phyloP scores from a whole-genome alignment of 108 stramenopile genomes.

The Skeletonema costatum region DNA sequence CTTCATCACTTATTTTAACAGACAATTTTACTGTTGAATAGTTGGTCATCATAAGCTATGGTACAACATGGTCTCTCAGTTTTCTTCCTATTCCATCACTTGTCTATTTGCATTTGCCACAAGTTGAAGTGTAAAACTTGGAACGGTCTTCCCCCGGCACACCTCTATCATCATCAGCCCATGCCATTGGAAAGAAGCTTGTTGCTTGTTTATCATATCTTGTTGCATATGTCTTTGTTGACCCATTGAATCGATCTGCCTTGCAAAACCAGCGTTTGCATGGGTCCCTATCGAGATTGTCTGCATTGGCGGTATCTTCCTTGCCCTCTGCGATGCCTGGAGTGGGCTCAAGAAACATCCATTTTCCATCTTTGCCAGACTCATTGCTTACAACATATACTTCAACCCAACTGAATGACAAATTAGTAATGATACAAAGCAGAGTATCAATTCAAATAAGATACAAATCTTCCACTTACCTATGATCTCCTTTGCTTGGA shows the following conservation, averaged over 20 bases:
- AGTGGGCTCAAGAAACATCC: conserved; percentile 83
- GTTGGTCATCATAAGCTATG: neutral
- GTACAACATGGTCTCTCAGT: neutral
- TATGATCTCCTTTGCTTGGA: conserved; percentile 78
- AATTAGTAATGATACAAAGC: neutral
- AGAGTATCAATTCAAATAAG: neutral
- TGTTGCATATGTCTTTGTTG: conserved; percentile 73
- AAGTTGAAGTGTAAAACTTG: conserved; percentile 60
- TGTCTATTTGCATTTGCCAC: conserved; percentile 48
- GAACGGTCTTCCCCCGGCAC: conserved; percentile 79
- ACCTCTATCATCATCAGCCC: conserved; percentile 72
- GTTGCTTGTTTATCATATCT: conserved; percentile 23
- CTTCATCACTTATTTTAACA: neutral
- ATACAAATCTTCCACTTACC: neutral
- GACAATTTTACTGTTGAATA: neutral
- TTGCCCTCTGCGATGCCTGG: conserved; percentile 57
- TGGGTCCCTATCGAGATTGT: conserved; percentile 72
- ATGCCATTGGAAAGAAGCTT: conserved; percentile 77
- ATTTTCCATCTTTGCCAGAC: conserved; percentile 35
- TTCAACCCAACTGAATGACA: conserved; percentile 85
- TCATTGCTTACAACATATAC: conserved; percentile 52
- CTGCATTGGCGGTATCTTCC: conserved; percentile 47
- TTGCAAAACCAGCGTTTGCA: conserved; percentile 91
- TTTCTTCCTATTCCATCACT: neutral
- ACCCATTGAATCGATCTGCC: conserved; percentile 53